A percentile compares a stretch with the other conserved stretches of the same genome.
These are phyloP conservation scores for Brassica rapa DNA, from an alignment of 345 rosid species.

Conservation along the genomic window DNA sequence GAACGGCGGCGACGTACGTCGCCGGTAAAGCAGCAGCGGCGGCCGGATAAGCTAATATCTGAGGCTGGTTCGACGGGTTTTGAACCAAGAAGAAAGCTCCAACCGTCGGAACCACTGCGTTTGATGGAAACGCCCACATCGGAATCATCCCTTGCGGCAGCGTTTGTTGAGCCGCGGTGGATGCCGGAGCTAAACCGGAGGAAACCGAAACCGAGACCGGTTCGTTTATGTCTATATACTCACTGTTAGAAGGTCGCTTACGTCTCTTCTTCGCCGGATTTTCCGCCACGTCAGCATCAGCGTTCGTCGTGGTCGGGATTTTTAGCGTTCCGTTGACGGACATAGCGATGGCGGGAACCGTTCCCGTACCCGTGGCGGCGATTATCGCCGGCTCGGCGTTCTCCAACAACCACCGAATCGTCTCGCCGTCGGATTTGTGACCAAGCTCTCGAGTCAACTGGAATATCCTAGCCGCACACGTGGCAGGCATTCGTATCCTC, in stretches of 20 bases:
- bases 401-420: slow-evolving; percentile 83
- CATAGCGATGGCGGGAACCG: slow-evolving; percentile 92
- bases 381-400: slow-evolving; percentile 88
- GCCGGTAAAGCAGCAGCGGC: slow-evolving; percentile 37
- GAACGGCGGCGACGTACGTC: slow-evolving; percentile 62
- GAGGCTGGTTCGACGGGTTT: slow-evolving; percentile 52
- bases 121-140: slow-evolving; percentile 82
- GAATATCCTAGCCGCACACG: slow-evolving; percentile 90
- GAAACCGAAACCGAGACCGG: slow-evolving; percentile 45
- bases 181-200: slow-evolving; percentile 38
- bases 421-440: slow-evolving; percentile 90
- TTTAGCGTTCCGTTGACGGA: slow-evolving; percentile 83
- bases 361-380: slow-evolving; percentile 90
- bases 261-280: slow-evolving; percentile 59
- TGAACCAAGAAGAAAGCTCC: slow-evolving; percentile 71
- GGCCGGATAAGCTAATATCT: slow-evolving; percentile 56
- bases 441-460: slow-evolving; percentile 87
- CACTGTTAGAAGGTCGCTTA: slow-evolving; percentile 72
- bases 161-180: slow-evolving; percentile 21
- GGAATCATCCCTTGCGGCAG: slow-evolving; percentile 72
- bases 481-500: slow-evolving; percentile 96
- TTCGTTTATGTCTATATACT: slow-evolving; percentile 65
- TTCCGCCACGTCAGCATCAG: slow-evolving; percentile 45
- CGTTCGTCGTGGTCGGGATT: slow-evolving; percentile 69
- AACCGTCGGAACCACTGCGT: slow-evolving; percentile 52